Base-by-base conservation (phyloP, 352 stramenopile species). In the Phytophthora podocarpi region DNA sequence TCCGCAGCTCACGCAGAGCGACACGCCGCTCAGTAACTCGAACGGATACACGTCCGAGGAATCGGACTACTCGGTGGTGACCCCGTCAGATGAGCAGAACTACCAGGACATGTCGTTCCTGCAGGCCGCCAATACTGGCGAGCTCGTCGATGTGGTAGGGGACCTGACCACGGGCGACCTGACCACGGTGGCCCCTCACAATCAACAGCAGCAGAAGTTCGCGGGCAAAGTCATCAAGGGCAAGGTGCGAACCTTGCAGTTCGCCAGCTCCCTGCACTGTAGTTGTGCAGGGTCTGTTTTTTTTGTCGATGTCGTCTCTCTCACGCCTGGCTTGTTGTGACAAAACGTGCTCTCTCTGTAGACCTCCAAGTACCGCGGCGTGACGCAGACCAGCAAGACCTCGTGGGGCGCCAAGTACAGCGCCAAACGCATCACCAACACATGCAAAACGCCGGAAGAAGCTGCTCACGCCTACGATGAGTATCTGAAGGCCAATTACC, bases 351-450 rank as follows among this genome's bases (percentile, higher is more conserved):
- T 18, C 32, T 56, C 35, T 60, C 41, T 64, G 16, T 23, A 93
- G 76, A 94, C 85, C n/a, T 94, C 87, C 73, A 93, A 93, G 69
- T 96, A 91, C 47, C 82, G 84, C 9, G 85, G 85, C 15, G 85
- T 96, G 31, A 94, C 85, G 9, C 83, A 93, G 60, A 94, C 85
- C 23, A 96, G 82, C 57, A 93, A 95, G 67, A 93, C 82, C 13
- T 90, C 81, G 27, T 96, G 85, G 87, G 84, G 85, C n/a, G 85
- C 85, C 57, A 94, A 93, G 69, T 93, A 94, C 78, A 92, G 78
- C 36, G 83, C 87, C 48, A 94, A 96, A 69, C 82, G 85, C 37
- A 93, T 96, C 53, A 92, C 84, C 18, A 96, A 93, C 73, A 94
- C 81, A 23, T 96, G 85, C 67, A 94, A 93, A 61, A 95, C 87